Evolutionary conservation across 2,329 filamentous ascomycete genomes (phyloP), one percentile per base, ranked within the genome.

Genomic region (Canariomyces notabilis): DNA sequence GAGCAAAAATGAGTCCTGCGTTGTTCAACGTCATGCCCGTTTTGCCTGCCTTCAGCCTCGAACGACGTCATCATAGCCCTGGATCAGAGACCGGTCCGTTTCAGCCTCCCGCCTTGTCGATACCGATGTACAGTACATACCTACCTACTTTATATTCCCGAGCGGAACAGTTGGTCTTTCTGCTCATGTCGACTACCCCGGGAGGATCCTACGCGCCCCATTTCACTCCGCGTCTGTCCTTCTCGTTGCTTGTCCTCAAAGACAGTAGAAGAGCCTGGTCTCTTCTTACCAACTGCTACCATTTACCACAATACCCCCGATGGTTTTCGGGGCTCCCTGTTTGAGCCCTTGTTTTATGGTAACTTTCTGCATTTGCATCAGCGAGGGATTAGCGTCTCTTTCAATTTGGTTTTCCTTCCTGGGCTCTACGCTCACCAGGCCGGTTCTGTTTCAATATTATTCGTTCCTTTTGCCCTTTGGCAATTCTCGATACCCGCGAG

Each of bases 341-440:
- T 29, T 40, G n/a, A n/a, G n/a, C n/a, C n/a, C 18, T 21, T 4
- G 9, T 37, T 42, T 29, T 31, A 34, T 36, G 33, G 19, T 34
- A 20, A n/a, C 18, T 14, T 4, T 34, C 21, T 37, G 45, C 45
- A 47, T 42, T 35, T 39, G 40, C 46, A 44, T 48, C 15, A 32
- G 40, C 19, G 29, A 31, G 46, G 22, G 37, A 9, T 36, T 21
- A 38, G 26, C 39, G 40, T 34, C 34, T 18, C 39, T n/a, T n/a
- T n/a, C n/a, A n/a, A n/a, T 35, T 39, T 43, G 9, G 37, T 34
- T 47, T 19, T 38, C 20, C 11, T 39, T 39, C 18, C 39, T 15
- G 15, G 7, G 16, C 20, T 22, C 9, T 11, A 3, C 21, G 5
- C 14, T 22, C 23, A 23, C 5, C 5, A 5, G 8, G 14, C 22